These are phyloP conservation scores for Trichoderma breve DNA, from an alignment of 2,329 filamentous ascomycete genomes.

Conservation along the genomic window DNA sequence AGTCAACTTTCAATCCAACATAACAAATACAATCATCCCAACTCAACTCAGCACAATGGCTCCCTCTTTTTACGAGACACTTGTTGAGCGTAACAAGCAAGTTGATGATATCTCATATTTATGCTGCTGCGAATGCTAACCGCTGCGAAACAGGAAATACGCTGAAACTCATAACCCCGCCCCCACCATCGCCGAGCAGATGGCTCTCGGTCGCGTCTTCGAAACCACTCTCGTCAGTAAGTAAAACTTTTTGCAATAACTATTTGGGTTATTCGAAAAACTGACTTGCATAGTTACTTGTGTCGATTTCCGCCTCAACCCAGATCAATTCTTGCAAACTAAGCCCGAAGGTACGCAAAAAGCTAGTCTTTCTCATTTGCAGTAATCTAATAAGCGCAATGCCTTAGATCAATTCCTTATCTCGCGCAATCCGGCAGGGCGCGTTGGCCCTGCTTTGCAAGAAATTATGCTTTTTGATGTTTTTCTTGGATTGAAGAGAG, in stretches of 20 bases:
- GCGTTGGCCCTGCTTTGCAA: background rate
- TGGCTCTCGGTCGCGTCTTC: background rate
- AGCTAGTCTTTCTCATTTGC: background rate
- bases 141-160: background rate
- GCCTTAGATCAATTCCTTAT: background rate
- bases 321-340: background rate
- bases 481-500: background rate
- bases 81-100: background rate
- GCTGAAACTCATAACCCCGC: background rate
- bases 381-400: background rate
- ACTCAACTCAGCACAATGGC: background rate
- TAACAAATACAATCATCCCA: background rate
- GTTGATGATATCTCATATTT: background rate
- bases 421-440: background rate
- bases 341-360: background rate
- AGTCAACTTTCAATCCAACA: background rate
- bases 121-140: background rate
- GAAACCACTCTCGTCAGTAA: background rate
- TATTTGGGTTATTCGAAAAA: background rate
- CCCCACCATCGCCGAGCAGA: background rate
- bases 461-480: background rate
- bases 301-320: background rate
- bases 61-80: background rate
- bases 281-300: background rate
- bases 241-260: background rate